phyloP scores from a whole-genome alignment of 2,329 filamentous ascomycete genomes.

The Fusarium stilboides region DNA sequence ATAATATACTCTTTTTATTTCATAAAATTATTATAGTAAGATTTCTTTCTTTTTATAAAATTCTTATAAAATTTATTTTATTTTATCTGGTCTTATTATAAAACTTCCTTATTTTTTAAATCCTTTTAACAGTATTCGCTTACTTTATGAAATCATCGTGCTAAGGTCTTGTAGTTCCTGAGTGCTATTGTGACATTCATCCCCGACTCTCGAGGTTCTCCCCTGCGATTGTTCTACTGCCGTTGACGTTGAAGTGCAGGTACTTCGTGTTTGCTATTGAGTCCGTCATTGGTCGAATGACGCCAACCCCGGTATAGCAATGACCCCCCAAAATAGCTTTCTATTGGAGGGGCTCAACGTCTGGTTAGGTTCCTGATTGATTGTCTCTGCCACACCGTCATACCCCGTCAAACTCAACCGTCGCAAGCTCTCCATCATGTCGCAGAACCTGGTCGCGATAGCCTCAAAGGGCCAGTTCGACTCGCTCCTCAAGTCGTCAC shows the following conservation, averaged over 20 bases:
- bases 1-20: too few relatives aligned
- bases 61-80: too few relatives aligned
- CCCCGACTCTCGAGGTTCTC: too few relatives aligned
- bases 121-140: neutral
- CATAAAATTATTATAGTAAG: too few relatives aligned
- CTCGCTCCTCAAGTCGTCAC: constrained; percentile 77
- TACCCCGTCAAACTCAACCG: constrained; percentile 37
- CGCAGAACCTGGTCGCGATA: constrained; percentile 51
- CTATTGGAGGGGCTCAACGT: constrained; percentile 46
- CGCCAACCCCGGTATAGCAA: constrained; percentile 50
- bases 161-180: neutral
- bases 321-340: constrained; percentile 45
- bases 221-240: neutral
- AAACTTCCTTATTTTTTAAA: too few relatives aligned
- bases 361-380: constrained; percentile 34
- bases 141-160: too few relatives aligned
- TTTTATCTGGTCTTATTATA: too few relatives aligned
- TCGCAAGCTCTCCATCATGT: constrained; percentile 50
- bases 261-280: neutral
- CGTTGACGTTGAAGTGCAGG: neutral
- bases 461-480: constrained; percentile 75
- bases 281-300: constrained; percentile 40
- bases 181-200: neutral
- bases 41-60: too few relatives aligned
- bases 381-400: constrained; percentile 45